Evolutionary conservation across 768 basidiomycete genomes (phyloP), one percentile per base, ranked within the genome.

Genomic region (Psilocybe sp.): DNA sequence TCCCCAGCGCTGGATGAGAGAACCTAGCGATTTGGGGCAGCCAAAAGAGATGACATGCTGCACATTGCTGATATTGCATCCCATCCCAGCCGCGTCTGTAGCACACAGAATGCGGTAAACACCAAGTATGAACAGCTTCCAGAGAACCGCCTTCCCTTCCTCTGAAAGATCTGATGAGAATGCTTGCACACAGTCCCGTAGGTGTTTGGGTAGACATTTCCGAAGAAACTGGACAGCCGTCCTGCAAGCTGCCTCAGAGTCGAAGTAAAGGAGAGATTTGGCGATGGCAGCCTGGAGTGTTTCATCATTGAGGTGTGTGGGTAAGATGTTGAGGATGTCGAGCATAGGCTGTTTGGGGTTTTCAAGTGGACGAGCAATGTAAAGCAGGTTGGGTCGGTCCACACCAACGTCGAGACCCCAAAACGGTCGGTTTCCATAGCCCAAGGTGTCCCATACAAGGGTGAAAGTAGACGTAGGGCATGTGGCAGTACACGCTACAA

Each of bases 81-180:
- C 66, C 65, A 68, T 68, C 12, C 64, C 64, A 4, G 65, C 65
- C 10, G 65, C 66, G 53, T 68, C 66, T 11, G 65, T 68, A 10
- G 59, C 60, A 37, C 60, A 63, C 7, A 68, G 42, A 18, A 68
- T 60, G 6, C 60, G 57, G n/a, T 48, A 49, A 1, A 28, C 20
- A 3, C 64, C 62, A 0, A 28, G 5, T 11, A 20, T 2, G 28
- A 65, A 64, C 8, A 42, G 38, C 7, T 51, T 45, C 64, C 64
- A 64, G 23, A 23, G 13, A 11, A 34, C 14, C 18, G 31, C 20
- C 52, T 65, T 66, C 8, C 40, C 62, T 1, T 19, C 40, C 39
- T 60, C 58, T 1, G 64, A 64, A 3, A 54, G 38, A n/a, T 46
- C 40, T 0, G 56, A 54, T 0, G 60, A 61, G 36, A 61, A 64